Evolutionary conservation across 805 yeast species (phyloP), one percentile per base, ranked within the genome.

Genomic region (Yamadazyma kitorensis): DNA sequence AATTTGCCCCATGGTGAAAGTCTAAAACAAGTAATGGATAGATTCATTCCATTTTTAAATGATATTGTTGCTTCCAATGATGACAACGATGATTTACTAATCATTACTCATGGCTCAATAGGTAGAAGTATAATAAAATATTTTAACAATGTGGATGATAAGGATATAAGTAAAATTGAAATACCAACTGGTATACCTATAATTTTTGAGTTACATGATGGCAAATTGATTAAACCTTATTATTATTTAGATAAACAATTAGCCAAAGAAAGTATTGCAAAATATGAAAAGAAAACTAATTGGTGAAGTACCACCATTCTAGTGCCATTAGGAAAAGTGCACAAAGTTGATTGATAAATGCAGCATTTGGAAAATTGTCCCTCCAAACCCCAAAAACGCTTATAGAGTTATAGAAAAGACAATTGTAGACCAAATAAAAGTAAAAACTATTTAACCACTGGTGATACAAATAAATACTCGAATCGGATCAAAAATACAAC

Each of bases 151-250:
- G 59, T 65, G 17, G 54, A 59, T 33, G 69, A 67, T 43, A 54
- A 54, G 22, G 64, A 59, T 33, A 64, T 67, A 20, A 54, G 61
- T 26, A 54, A 57, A 27, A 61, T 67, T 34, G 64, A 67, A 40
- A 66, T 65, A 3, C 72, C 73, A 13, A 67, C 71, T 1, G 73
- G 72, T 2, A 57, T 67, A 4, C 73, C 73, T 7, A 47, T 65
- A n/a, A 63, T 64, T 16, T 66, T 67, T 43, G 71, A 67, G 36
- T 37, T 64, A 6, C 61, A 61, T 27, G 36, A 44, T 6, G 63
- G 62, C 6, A 41, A 46, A 12, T 41, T 58, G 29, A 35, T 50
- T 5, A 52, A 50, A 27, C 54, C 52, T 21, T 57, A 55, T 42
- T 63, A 67, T 41, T 67, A 67, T 42, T 51, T 67, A 34, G 71